Evolutionary conservation across 495 filamentous ascomycete genomes (phyloP).

Genomic region (Pseudoneurospora amorphoporcata): DNA sequence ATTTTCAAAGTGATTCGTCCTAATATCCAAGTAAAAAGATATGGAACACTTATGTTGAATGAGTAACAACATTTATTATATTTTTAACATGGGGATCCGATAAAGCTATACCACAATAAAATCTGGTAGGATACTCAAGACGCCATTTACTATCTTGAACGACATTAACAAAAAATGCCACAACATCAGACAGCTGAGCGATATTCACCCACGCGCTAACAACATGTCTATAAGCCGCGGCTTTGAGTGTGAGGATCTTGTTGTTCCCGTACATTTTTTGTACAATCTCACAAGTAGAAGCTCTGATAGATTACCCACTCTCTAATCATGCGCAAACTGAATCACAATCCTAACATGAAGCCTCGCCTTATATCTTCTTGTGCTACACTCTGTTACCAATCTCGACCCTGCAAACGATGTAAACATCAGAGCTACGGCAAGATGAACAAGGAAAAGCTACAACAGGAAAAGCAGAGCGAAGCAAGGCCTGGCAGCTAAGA

Average conservation of each 20-base stretch:
- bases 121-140: background rate
- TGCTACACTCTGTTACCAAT: background rate
- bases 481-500: background rate
- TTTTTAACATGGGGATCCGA: too few species aligned
- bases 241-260: background rate
- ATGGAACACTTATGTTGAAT: rapidly evolving
- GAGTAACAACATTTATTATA: background rate
- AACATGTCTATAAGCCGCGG: background rate
- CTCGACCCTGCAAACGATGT: background rate
- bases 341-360: background rate
- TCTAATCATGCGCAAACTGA: background rate
- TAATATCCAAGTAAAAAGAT: background rate
- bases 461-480: background rate
- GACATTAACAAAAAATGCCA: background rate
- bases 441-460: background rate
- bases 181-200: background rate
- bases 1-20: background rate
- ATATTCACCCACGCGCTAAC: background rate
- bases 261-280: background rate
- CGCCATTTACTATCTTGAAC: background rate
- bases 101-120: background rate
- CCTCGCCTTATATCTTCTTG: background rate
- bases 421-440: background rate
- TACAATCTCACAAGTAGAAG: background rate
- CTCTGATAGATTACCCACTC: background rate